These are phyloP conservation scores for Rhynchospora pubera DNA, from an alignment of 176 grass and related monocot genomes.

Conservation along the genomic window DNA sequence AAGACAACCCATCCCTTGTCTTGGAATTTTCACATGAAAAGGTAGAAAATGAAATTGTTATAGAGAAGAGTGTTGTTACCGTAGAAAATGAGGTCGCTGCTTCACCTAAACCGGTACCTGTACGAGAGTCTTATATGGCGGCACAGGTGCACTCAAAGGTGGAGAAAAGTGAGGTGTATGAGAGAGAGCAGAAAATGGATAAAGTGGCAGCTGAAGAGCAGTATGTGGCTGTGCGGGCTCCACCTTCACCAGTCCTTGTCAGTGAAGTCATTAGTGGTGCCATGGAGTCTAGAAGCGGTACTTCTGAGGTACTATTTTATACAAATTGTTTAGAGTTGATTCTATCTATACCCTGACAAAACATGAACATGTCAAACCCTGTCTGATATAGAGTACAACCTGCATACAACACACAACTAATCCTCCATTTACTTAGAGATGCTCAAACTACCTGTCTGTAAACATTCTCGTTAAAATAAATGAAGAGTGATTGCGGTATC, in stretches of 20 bases:
- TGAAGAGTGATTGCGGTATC: not conserved
- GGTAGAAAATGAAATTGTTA: constrained; percentile 14
- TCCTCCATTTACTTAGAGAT: not conserved
- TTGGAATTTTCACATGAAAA: not conserved
- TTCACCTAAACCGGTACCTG: not conserved
- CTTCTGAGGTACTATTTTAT: constrained; percentile 10
- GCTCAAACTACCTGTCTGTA: not conserved
- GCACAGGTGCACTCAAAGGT: not conserved
- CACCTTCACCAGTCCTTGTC: constrained; percentile 49
- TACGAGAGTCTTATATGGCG: not conserved
- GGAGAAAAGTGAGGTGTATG: constrained; percentile 4
- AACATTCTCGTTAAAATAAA: not conserved
- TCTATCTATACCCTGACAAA: not conserved
- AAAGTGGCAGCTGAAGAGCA: constrained; percentile 15
- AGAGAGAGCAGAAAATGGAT: constrained; percentile 15
- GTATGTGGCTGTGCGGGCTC: constrained; percentile 41
- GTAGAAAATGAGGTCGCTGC: constrained; percentile 17
- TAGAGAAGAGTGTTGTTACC: constrained; percentile 23
- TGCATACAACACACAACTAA: not conserved
- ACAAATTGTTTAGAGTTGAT: not conserved
- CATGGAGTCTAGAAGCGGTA: not conserved
- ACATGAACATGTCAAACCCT: too few relatives aligned
- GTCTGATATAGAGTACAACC: not conserved
- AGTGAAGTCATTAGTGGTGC: constrained; percentile 31
- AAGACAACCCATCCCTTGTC: not conserved